These are phyloP conservation scores for Leucocoprinus gongylophorus DNA, from an alignment of 1,284 basidiomycete genomes.

Conservation along the genomic window DNA sequence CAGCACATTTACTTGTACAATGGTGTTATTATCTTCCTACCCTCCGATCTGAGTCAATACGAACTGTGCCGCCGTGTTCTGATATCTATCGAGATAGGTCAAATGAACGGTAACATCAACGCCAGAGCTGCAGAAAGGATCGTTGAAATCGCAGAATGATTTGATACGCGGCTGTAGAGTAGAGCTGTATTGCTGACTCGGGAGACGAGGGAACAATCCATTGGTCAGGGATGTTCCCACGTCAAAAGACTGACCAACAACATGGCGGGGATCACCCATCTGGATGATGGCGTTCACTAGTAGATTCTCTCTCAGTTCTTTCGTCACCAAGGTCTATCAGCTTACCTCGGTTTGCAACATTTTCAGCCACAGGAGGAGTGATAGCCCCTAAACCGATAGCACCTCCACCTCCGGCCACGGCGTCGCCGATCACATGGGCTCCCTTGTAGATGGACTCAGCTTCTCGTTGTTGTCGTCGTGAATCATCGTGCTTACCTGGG, in stretches of 20 bases:
- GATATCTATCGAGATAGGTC: constrained; percentile 21
- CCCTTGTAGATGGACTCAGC: constrained; percentile 13
- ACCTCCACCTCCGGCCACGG: constrained; percentile 19
- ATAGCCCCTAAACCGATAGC: constrained; percentile 15
- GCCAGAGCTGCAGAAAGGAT: constrained; percentile 22
- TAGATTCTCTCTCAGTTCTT: neutral
- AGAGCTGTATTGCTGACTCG: constrained; percentile 20
- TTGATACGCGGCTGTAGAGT: constrained; percentile 21
- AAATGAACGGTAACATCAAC: constrained; percentile 16
- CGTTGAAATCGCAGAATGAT: constrained; percentile 22
- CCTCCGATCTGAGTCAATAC: constrained; percentile 18
- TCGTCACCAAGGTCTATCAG: neutral
- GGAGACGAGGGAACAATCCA: constrained; percentile 20
- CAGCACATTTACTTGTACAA: neutral
- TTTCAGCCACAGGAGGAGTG: constrained; percentile 17
- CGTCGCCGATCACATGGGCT: constrained; percentile 23
- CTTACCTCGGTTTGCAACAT: constrained; percentile 19
- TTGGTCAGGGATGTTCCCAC: constrained; percentile 16
- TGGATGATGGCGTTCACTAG: constrained; percentile 19
- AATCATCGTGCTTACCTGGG: constrained; percentile 22
- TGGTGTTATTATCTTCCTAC: neutral
- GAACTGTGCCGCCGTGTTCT: constrained; percentile 18
- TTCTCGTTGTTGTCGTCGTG: too few species aligned
- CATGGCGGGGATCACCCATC: constrained; percentile 24
- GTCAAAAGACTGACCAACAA: constrained; percentile 21